These are phyloP conservation scores for Trichoderma koningii DNA, from an alignment of 2,329 filamentous ascomycete species.

Conservation along the genomic window DNA sequence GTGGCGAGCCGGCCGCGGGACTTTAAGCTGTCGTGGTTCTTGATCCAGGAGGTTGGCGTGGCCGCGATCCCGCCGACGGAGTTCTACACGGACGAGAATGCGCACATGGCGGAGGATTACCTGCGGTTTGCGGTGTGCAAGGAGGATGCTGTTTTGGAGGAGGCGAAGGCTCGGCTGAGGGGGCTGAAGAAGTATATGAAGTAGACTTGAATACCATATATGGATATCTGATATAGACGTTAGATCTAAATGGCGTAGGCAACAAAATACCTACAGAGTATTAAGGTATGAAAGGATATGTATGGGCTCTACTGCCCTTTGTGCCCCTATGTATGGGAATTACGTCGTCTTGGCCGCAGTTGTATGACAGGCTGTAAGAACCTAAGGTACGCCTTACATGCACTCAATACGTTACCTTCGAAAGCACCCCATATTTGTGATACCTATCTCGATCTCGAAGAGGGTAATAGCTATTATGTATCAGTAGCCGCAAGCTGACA, in stretches of 20 bases:
- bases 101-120: constrained; percentile 87
- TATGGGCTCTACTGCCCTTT: not conserved
- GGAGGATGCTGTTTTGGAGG: constrained; percentile 79
- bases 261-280: not conserved
- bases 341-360: too few relatives aligned
- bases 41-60: constrained; percentile 94
- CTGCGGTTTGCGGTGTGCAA: constrained; percentile 96
- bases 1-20: constrained; percentile 85
- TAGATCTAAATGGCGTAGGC: not conserved
- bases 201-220: constrained; percentile 23
- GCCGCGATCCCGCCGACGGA: constrained; percentile 96
- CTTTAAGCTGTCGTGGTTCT: constrained; percentile 93
- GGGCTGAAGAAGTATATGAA: constrained; percentile 72
- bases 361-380: too few relatives aligned
- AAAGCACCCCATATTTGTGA: not conserved
- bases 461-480: not conserved
- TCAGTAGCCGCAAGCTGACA: too few relatives aligned
- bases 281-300: not conserved
- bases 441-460: too few relatives aligned
- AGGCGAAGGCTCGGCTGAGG: constrained; percentile 73
- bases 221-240: not conserved
- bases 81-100: constrained; percentile 87
- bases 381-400: too few relatives aligned
- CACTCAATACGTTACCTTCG: too few relatives aligned
- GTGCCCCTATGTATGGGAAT: not conserved